These are phyloP conservation scores for Saccharomyces pastorianus DNA, from an alignment of 1,139 yeast genomes.

Conservation along the genomic window DNA sequence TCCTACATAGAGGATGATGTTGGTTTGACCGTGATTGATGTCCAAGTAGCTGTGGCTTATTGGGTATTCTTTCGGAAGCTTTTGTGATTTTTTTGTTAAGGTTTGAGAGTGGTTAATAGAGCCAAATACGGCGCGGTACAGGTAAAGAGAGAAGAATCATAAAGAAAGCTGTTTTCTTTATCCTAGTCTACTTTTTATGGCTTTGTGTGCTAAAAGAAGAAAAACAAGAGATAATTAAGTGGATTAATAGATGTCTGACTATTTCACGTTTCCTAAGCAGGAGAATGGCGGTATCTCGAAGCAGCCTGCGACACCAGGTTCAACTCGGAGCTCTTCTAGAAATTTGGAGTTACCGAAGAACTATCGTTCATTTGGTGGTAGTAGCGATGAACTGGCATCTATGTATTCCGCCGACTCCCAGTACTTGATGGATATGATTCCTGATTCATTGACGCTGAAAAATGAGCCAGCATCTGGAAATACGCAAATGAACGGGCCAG, in stretches of 20 bases:
- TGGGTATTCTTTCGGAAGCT: background rate
- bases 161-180: background rate
- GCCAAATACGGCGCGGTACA: no score
- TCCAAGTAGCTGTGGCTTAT: background rate
- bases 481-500: background rate
- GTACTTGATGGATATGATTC: constrained; percentile 20
- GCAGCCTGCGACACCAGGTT: background rate
- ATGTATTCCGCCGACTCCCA: constrained; percentile 17
- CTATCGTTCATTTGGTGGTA: constrained; percentile 4
- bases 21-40: background rate
- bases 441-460: constrained; percentile 15
- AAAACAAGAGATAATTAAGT: background rate
- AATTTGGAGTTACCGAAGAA: constrained; percentile 8
- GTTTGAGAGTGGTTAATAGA: background rate
- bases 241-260: background rate
- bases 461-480: constrained; percentile 1
- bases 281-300: background rate
- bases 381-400: constrained; percentile 14
- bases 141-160: background rate
- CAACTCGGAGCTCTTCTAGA: background rate
- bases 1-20: background rate
- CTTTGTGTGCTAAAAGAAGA: background rate
- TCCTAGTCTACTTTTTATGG: background rate
- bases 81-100: background rate
- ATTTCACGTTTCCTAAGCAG: constrained; percentile 1